Base-by-base conservation (phyloP, 768 basidiomycete species). In the Epithele typhae region DNA sequence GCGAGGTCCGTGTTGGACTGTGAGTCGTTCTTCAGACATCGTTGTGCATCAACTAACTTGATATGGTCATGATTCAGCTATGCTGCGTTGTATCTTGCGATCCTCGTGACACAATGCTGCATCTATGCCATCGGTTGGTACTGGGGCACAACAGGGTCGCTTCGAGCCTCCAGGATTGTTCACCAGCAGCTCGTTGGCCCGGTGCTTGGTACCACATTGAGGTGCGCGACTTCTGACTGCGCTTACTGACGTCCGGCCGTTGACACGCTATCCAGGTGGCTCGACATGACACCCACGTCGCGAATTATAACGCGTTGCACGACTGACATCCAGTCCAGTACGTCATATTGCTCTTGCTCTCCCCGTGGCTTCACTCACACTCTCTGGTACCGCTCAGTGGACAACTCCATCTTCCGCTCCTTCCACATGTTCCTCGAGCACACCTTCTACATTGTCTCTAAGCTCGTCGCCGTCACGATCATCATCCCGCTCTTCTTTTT, bases 251-350 rank as follows among this genome's bases (percentile, higher is more conserved):
- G n/a, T n/a, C n/a, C n/a, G n/a, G n/a, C n/a, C n/a, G n/a, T n/a
- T n/a, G n/a, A n/a, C n/a, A n/a, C n/a, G n/a, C n/a, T n/a, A n/a
- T n/a, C n/a, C 18, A 56, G 77, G 40, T 78, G 74, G 72, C 63
- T 79, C 6, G 78, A 79, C 51, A 72, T 60, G 10, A 76, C 74
- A 4, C 77, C 77, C 2, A 67, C 71, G 0, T 74, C 76, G 6
- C 77, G 85, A 4, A 77, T 88, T 43, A 78, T 86, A 34, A 66
- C 81, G 25, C 73, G 84, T 41, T 79, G 79, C 60, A 86, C 84
- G 3, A 78, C 82, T 46, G 85, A 87, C 57, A 82, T 86, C 21
- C 66, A 64, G 33, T 59, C 66, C 7, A 45, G 67, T 66, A 50
- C 21, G 61, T 42, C 23, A 30, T 30, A 14, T 30, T 14, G 7